Conservation (phyloP, 1,284 basidiomycete species). For the Taiwanofungus camphoratus region DNA sequence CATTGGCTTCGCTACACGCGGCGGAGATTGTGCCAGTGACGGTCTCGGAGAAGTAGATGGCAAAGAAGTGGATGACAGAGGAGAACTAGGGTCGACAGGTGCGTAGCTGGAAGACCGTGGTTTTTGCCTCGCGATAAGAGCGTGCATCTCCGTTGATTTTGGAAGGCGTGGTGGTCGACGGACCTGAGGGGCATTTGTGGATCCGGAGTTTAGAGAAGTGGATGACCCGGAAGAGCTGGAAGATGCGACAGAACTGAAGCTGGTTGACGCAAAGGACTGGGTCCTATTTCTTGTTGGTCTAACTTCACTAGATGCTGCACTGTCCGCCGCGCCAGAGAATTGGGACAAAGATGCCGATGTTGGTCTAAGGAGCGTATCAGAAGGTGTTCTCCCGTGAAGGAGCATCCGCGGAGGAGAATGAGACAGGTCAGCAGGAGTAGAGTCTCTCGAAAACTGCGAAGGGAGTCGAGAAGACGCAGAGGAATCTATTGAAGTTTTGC, state of each 20-base stretch:
- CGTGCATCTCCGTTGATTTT: not conserved
- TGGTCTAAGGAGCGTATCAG: slow-evolving; percentile 13
- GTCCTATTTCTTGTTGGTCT: not conserved
- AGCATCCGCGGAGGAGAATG: slow-evolving; percentile 11
- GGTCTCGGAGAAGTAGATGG: not conserved
- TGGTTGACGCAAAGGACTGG: slow-evolving; percentile 1
- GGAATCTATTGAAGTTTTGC: slow-evolving; percentile 25
- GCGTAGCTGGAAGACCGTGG: not conserved
- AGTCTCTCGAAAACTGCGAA: slow-evolving; percentile 13
- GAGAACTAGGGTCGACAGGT: too few relatives aligned
- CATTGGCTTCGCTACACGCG: not conserved
- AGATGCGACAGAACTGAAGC: slow-evolving; percentile 2
- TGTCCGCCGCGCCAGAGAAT: too few relatives aligned
- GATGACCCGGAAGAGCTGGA: slow-evolving; percentile 1
- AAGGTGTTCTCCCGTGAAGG: not conserved
- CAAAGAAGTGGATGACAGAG: slow-evolving; percentile 1
- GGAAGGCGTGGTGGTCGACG: not conserved
- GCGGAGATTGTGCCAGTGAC: not conserved
- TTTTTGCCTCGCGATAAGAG: not conserved
- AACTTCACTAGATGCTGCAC: not conserved
- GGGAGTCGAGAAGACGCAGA: slow-evolving; percentile 17
- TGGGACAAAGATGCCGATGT: slow-evolving; percentile 13
- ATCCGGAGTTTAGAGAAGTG: not conserved
- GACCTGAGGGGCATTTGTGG: not conserved
- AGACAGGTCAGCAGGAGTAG: slow-evolving; percentile 2